Evolutionary conservation across 2,329 filamentous ascomycete genomes (phyloP).

Genomic region (Hymenoscyphus infarciens): DNA sequence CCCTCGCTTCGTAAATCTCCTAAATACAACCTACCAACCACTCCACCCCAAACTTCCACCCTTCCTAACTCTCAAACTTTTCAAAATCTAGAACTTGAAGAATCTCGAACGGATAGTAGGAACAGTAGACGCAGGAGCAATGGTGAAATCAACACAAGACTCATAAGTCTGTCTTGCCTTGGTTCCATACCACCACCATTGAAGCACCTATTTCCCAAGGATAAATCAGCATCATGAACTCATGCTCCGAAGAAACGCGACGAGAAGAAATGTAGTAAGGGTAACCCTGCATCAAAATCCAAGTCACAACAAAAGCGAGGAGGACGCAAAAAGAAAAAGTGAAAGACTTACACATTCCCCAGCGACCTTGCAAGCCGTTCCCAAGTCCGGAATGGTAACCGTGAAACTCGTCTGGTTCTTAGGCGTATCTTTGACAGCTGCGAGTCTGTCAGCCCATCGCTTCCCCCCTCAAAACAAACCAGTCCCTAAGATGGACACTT

Average conservation of each 20-base stretch:
- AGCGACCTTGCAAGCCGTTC: constrained; percentile 37
- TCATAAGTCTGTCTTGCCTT: constrained; percentile 51
- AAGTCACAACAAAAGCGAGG: too few relatives aligned
- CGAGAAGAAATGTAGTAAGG: too few relatives aligned
- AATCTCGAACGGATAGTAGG: constrained; percentile 7
- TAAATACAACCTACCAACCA: too few relatives aligned
- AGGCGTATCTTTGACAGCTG: constrained; percentile 35
- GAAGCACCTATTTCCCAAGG: constrained; percentile 48
- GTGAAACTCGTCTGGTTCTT: constrained; percentile 46
- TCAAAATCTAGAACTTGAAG: constrained; percentile 2
- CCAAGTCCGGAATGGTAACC: constrained; percentile 51
- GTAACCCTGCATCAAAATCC: too few relatives aligned
- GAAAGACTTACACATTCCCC: constrained; percentile 25
- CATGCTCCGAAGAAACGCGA: too few relatives aligned
- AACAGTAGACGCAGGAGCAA: constrained; percentile 4
- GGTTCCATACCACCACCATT: constrained; percentile 51
- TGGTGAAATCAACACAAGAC: constrained; percentile 48
- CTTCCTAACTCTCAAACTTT: too few relatives aligned
- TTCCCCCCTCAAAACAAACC: not conserved
- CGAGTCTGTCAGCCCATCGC: not conserved
- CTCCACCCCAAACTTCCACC: too few relatives aligned
- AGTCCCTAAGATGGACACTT: not conserved
- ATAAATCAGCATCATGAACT: too few relatives aligned
- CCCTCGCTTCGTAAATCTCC: too few relatives aligned
- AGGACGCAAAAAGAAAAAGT: too few relatives aligned